Evolutionary conservation across 1,139 yeast genomes (phyloP).

Genomic region (Candida sp.): DNA sequence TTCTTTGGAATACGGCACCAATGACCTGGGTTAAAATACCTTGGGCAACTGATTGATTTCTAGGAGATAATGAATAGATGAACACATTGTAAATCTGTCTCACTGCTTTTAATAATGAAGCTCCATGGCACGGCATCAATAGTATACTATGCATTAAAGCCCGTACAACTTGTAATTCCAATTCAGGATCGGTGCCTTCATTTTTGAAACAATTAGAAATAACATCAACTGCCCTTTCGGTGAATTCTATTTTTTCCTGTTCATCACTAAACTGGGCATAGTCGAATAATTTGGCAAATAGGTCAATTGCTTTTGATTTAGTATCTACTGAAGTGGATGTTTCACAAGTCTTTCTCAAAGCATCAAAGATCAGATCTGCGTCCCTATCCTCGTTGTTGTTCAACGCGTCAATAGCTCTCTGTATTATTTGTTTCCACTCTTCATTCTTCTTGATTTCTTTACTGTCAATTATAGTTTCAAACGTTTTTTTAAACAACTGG

Average conservation of each 20-base stretch:
- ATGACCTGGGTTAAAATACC: conserved; percentile 93
- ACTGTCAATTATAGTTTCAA: conserved; percentile 29
- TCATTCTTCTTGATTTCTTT: conserved; percentile 44
- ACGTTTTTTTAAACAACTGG: conserved; percentile 37
- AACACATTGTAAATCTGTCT: conserved; percentile 93
- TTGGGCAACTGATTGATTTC: conserved; percentile 93
- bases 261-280: conserved; percentile 38
- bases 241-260: conserved; percentile 48
- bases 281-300: conserved; percentile 45
- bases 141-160: conserved; percentile 88
- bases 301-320: conserved; percentile 39
- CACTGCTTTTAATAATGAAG: conserved; percentile 82
- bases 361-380: conserved; percentile 35
- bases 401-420: conserved; percentile 35
- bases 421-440: conserved; percentile 24
- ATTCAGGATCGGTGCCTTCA: conserved; percentile 84
- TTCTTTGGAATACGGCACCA: conserved; percentile 78
- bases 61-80: conserved; percentile 73
- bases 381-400: conserved; percentile 25
- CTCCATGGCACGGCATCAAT: conserved; percentile 87
- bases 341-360: conserved; percentile 40
- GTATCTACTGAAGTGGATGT: conserved; percentile 24
- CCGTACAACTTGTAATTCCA: conserved; percentile 89
- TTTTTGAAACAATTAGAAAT: conserved; percentile 87
- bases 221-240: conserved; percentile 84